Percentiles rank a stretch among this genome's conserved stretches.
These are phyloP conservation scores for Candida mesenterica DNA, from an alignment of 1,139 yeast genomes.

Conservation along the genomic window DNA sequence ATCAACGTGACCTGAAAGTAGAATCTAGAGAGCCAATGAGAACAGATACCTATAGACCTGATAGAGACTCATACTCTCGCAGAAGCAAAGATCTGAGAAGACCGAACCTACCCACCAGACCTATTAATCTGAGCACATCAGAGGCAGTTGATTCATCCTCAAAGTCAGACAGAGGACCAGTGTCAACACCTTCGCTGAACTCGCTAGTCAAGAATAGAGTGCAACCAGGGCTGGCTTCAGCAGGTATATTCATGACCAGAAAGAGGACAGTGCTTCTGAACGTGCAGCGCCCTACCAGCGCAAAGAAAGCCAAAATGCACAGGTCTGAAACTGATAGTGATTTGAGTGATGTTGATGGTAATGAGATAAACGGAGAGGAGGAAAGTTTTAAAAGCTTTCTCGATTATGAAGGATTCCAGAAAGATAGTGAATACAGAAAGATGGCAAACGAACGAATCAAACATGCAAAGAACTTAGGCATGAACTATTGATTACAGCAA, in stretches of 20 bases:
- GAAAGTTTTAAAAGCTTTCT: conserved; percentile 14
- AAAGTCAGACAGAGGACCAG: no score
- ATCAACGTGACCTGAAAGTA: no score
- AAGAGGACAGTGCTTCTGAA: conserved; percentile 4
- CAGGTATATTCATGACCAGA: conserved; percentile 8
- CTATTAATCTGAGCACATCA: background rate
- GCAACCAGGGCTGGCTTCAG: background rate
- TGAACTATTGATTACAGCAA: conserved; percentile 12
- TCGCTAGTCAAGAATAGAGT: background rate
- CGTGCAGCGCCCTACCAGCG: conserved; percentile 2
- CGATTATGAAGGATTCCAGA: conserved; percentile 13
- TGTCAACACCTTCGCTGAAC: no score
- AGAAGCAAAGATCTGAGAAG: background rate
- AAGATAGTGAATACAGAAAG: conserved; percentile 12
- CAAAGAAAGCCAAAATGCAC: conserved; percentile 4
- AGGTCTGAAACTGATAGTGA: conserved; percentile 20
- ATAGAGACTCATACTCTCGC: background rate
- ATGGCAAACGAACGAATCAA: conserved; percentile 11
- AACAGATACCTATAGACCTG: conserved; percentile 2
- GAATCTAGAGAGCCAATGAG: no score
- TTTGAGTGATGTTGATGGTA: conserved; percentile 23
- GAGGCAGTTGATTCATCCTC: background rate
- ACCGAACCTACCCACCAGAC: background rate
- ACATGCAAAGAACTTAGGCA: conserved; percentile 10
- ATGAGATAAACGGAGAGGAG: conserved; percentile 18